Evolutionary conservation across 768 basidiomycete species (phyloP).

Genomic region (Boletellus ananas): DNA sequence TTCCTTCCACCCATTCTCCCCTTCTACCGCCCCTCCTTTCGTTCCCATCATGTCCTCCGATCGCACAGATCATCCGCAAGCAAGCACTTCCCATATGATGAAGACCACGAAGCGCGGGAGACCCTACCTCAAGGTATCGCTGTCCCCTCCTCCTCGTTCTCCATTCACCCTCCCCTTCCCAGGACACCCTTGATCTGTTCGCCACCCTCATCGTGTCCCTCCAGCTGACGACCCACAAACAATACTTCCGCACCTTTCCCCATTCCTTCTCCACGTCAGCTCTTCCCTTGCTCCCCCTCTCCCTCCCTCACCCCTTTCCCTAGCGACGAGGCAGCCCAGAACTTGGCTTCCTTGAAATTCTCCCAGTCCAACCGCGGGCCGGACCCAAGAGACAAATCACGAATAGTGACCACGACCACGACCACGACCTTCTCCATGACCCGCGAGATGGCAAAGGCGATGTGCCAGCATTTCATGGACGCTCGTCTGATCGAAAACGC

Average conservation of each 20-base stretch:
- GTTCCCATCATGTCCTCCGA: constrained; percentile 39
- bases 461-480: constrained; percentile 99
- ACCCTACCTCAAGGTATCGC: constrained; percentile 82
- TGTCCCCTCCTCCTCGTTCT: constrained; percentile 3
- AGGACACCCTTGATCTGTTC: constrained; percentile 99
- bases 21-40: constrained; percentile 15
- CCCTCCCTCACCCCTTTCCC: constrained; percentile 11
- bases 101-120: constrained; percentile 95
- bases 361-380: constrained; percentile 98
- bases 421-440: constrained; percentile 99
- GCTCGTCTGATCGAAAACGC: constrained; percentile 97
- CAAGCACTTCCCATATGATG: constrained; percentile 91
- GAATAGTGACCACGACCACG: constrained; percentile 98
- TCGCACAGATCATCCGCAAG: constrained; percentile 38
- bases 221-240: constrained; percentile 82
- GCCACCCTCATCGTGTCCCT: constrained; percentile 95
- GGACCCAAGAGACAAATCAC: constrained; percentile 95
- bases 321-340: constrained; percentile 93
- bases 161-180: not conserved
- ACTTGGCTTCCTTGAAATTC: constrained; percentile 94
- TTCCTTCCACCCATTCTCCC: constrained; percentile 14
- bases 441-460: constrained; percentile 98
- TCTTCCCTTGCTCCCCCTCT: constrained; percentile 1
- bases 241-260: constrained; percentile 92
- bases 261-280: constrained; percentile 96